A percentile compares a stretch with the other conserved stretches of the same genome.
These are phyloP conservation scores for Bryum argenteum DNA, from an alignment of 225 moss, liverwort and hornwort genomes.

Conservation along the genomic window DNA sequence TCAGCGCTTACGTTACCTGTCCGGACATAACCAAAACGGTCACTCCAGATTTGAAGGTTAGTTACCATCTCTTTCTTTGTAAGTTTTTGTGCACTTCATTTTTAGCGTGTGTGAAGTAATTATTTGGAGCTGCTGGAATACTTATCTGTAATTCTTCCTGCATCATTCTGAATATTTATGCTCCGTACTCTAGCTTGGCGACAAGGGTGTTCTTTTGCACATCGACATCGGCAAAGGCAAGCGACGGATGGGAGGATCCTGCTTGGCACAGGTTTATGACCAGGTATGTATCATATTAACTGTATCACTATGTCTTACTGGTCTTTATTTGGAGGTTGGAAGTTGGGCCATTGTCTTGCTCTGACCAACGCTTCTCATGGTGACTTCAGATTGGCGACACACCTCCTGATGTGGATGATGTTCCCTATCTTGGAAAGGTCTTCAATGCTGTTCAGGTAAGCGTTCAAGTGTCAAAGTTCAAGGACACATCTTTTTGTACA, in stretches of 20 bases:
- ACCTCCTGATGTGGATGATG: constrained; percentile 86
- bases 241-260: constrained; percentile 91
- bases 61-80: not conserved
- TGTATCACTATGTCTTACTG: not conserved
- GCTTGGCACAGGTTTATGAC: constrained; percentile 92
- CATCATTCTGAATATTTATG: constrained; percentile 23
- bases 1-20: constrained; percentile 97
- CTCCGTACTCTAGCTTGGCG: constrained; percentile 61
- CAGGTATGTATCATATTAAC: constrained; percentile 56
- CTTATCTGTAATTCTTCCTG: not conserved
- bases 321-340: constrained; percentile 7
- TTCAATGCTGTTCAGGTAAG: constrained; percentile 84
- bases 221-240: constrained; percentile 89
- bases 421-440: constrained; percentile 68
- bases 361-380: constrained; percentile 15
- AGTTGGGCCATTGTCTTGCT: constrained; percentile 11
- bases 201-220: constrained; percentile 82
- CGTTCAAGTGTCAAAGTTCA: not conserved
- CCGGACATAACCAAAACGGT: constrained; percentile 95
- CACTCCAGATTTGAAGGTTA: constrained; percentile 95
- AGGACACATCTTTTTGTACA: not conserved
- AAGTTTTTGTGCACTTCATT: constrained; percentile 6
- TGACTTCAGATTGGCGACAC: constrained; percentile 79
- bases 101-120: constrained; percentile 4
- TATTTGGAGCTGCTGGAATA: not conserved